Evolutionary conservation across 2,329 filamentous ascomycete species (phyloP), one percentile per base, ranked within the genome.

Genomic region (Simplicillium sp.): DNA sequence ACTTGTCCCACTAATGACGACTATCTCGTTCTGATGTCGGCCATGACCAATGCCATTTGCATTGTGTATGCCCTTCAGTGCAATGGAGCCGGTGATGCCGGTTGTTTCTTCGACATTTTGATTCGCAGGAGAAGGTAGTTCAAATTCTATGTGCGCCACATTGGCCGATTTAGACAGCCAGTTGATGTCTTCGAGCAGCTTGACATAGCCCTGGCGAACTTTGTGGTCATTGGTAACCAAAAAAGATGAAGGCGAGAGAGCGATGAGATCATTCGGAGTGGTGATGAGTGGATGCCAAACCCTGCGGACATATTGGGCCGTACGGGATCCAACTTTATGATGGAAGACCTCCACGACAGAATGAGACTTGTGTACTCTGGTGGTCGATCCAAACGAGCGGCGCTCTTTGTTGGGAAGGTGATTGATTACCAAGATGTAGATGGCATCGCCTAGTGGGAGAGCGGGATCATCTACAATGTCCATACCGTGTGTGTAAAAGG

Each of bases 351-450:
- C 77, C 32, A 81, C 54, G 8, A 70, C 69, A 0, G 77, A 79
- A 2, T 63, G 63, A 0, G 68, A 63, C 44, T 66, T 67, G 11
- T 55, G 57, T 3, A 51, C 50, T 2, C 56, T 55, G 4, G 47
- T 47, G 7, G 49, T 14, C 17, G 40, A 34, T 25, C 50, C 48
- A 3, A 41, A 41, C n/a, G n/a, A n/a, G n/a, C n/a, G n/a, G n/a
- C n/a, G n/a, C n/a, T n/a, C n/a, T n/a, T n/a, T n/a, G 42, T 77
- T 70, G 0, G 75, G 70, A 1, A 71, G 48, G 41, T 82, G 78
- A 47, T 82, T 82, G 38, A 82, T 55, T 0, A 72, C 76, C 40
- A 75, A 75, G 36, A 82, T 72, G 47, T 77, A 81, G 6, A 81
- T 69, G 0, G 71, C 58, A 1, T 61, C 51, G 9, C 53, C 53